These are phyloP conservation scores for Pisolithus tinctorius DNA, from an alignment of 768 basidiomycete species.

Conservation along the genomic window DNA sequence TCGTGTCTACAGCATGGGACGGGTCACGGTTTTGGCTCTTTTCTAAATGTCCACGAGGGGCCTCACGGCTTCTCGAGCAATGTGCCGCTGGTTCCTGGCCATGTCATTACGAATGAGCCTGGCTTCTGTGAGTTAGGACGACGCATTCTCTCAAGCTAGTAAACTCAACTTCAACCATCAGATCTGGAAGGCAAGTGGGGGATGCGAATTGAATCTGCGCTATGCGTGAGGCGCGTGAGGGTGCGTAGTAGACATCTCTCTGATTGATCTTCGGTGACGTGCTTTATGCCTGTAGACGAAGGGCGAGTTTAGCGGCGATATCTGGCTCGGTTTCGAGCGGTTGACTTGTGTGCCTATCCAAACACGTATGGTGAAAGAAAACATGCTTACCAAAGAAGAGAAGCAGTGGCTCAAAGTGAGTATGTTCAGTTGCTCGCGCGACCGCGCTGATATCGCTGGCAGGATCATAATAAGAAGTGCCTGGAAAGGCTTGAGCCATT, in stretches of 20 bases:
- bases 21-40: slow-evolving; percentile 86
- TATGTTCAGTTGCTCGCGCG: too few species aligned
- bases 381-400: slow-evolving; percentile 81
- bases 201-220: slow-evolving; percentile 85
- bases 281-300: slow-evolving; percentile 44
- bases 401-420: slow-evolving; percentile 76
- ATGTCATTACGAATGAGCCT: slow-evolving; percentile 92
- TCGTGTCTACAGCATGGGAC: slow-evolving; percentile 65
- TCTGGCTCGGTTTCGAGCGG: slow-evolving; percentile 89
- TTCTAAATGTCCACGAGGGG: slow-evolving; percentile 82
- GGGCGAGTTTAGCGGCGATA: slow-evolving; percentile 60
- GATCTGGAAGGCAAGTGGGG: slow-evolving; percentile 81
- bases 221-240: slow-evolving; percentile 63
- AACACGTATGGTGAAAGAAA: slow-evolving; percentile 79
- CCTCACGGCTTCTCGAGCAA: slow-evolving; percentile 70
- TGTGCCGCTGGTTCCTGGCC: slow-evolving; percentile 71
- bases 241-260: slow-evolving; percentile 7
- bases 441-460: slow-evolving; percentile 1
- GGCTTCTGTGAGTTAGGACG: slow-evolving; percentile 63
- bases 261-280: slow-evolving; percentile 4
- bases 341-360: slow-evolving; percentile 94
- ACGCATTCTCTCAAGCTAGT: slow-evolving; percentile 11
- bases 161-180: slow-evolving; percentile 20
- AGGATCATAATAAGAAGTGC: slow-evolving; percentile 81
- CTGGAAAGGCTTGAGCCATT: slow-evolving; percentile 55